These are phyloP conservation scores for Gossypium aridum DNA, from an alignment of 441 rosid species.

Conservation along the genomic window DNA sequence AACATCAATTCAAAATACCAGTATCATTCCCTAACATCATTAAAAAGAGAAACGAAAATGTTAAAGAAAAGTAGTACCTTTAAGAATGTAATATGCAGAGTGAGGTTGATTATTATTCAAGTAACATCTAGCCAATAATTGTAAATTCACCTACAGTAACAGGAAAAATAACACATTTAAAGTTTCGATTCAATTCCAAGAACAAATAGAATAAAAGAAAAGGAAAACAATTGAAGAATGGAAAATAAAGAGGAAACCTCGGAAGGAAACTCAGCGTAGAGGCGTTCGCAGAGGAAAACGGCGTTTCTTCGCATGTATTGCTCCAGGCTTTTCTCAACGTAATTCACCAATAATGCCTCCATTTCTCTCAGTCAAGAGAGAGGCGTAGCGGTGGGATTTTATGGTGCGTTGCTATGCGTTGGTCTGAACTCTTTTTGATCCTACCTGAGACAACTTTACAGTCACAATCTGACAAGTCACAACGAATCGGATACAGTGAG, in stretches of 20 bases:
- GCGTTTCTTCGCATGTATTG: constrained; percentile 42
- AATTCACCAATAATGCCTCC: constrained; percentile 40
- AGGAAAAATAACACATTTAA: neutral
- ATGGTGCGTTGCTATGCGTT: neutral
- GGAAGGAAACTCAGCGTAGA: constrained; percentile 52
- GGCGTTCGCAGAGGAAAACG: constrained; percentile 50
- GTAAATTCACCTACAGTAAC: constrained; percentile 41
- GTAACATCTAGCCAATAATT: constrained; percentile 53
- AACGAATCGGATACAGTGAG: neutral
- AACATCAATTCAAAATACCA: neutral
- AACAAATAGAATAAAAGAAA: neutral
- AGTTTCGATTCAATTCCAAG: neutral
- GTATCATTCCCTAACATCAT: neutral
- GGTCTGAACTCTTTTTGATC: neutral
- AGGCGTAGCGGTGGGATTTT: neutral
- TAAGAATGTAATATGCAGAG: constrained; percentile 43
- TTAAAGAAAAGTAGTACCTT: constrained; percentile 25
- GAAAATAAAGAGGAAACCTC: constrained; percentile 27
- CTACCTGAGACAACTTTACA: neutral
- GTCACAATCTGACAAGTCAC: neutral
- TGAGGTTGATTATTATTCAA: constrained; percentile 42
- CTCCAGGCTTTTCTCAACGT: constrained; percentile 32
- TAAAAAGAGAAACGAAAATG: neutral
- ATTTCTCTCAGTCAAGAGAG: constrained; percentile 15
- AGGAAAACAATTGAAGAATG: neutral